Base-by-base conservation (phyloP, 495 filamentous ascomycete species). In the Penicillium ucsense region DNA sequence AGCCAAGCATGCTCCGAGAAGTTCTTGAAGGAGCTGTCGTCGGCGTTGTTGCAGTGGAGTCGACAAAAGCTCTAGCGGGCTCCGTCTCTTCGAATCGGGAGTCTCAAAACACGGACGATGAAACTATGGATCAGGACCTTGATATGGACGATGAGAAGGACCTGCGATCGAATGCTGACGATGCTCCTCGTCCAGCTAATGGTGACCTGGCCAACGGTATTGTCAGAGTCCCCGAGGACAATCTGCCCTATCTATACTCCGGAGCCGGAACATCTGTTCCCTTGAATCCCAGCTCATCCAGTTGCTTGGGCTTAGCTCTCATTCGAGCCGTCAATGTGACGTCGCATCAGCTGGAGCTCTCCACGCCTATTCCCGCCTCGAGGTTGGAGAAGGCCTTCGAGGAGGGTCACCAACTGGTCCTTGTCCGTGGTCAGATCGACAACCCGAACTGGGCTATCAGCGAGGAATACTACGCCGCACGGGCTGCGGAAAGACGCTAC, bases 11-110 rank as follows among this genome's bases (percentile, higher is more conserved):
- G 38, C 59, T 83, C 10, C 49, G 55, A 8, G 73, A 75, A 31
- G 70, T 76, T 7, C 55, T 85, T 5, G 74, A 84, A 30, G 81
- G 80, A 5, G 64, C 74, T 29, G 51, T 83, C 33, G 80, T 84
- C 4, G 78, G 70, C 3, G 55, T 85, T 2, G 74, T 82, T 1
- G 68, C 69, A 2, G 51, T 81, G 30, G 77, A 81, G 52, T 67
- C 72, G 3, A 47, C 57, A 20, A 60, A 41, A 12, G 67, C 67
- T 1, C 53, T 71, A n/a, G 51, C 58, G n/a, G 52, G 59, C 12
- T 42, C 29, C 33, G 38, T 35, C 29, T 27, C 49, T 43, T 20
- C 20, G 37, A 48, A 3, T 11, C 29, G 6, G 31, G 42, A 20
- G 32, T 20, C 20, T n/a, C 6, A 31, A 8, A 11, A 10, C 3